These are phyloP conservation scores for Aschersonia sp. DNA, from an alignment of 2,329 filamentous ascomycete species.

Conservation along the genomic window DNA sequence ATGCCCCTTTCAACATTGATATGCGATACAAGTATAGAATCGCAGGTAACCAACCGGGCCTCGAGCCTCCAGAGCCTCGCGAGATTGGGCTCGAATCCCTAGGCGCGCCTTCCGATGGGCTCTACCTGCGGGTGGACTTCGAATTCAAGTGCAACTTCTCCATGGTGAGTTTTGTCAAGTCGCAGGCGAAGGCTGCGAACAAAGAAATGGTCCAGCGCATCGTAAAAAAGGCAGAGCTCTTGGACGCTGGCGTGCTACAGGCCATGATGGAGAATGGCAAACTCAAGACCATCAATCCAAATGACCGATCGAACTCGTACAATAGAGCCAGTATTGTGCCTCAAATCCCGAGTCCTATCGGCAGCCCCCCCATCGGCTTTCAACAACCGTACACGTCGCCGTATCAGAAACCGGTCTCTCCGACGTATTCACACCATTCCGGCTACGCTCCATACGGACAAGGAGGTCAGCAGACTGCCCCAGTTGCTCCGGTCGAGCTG, in stretches of 20 bases:
- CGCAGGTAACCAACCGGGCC: constrained; percentile 51
- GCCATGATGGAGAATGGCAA: constrained; percentile 54
- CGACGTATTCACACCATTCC: constrained; percentile 5
- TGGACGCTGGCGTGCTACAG: constrained; percentile 49
- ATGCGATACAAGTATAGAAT: constrained; percentile 55
- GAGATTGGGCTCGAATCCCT: constrained; percentile 46
- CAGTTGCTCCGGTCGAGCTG: constrained; percentile 25
- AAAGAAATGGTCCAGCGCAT: constrained; percentile 54
- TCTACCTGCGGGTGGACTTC: constrained; percentile 57
- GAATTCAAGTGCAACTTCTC: constrained; percentile 56
- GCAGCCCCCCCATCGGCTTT: neutral
- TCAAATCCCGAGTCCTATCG: constrained; percentile 2
- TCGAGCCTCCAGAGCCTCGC: constrained; percentile 43
- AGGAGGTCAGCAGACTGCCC: constrained; percentile 1
- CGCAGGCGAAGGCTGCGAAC: constrained; percentile 49
- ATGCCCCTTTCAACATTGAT: constrained; percentile 52
- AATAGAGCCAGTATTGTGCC: constrained; percentile 1
- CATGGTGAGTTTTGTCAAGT: constrained; percentile 50
- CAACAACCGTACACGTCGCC: neutral
- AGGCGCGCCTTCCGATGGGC: constrained; percentile 45
- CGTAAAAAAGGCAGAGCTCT: constrained; percentile 55
- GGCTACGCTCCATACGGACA: constrained; percentile 8
- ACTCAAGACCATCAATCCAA: constrained; percentile 43
- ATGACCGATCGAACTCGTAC: constrained; percentile 25
- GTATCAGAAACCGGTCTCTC: constrained; percentile 1